Conservation (phyloP, 345 rosid genomes). For the Heritiera fomes region DNA sequence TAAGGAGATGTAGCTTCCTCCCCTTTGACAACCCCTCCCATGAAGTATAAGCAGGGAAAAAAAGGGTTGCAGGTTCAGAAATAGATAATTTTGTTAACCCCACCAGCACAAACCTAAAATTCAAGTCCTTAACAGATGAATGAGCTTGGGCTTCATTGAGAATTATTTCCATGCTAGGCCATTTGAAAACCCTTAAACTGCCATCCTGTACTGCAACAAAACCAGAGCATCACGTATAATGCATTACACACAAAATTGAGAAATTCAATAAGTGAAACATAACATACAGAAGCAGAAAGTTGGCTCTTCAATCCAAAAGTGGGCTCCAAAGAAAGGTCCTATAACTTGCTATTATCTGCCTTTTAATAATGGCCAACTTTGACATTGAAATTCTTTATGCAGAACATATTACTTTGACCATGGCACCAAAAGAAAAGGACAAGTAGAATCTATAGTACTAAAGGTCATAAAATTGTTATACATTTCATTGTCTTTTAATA, state of each 20-base stretch:
- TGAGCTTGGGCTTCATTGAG: constrained; percentile 69
- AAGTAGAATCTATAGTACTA: neutral
- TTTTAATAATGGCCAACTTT: neutral
- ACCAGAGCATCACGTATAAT: constrained; percentile 34
- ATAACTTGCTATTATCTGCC: neutral
- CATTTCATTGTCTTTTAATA: neutral
- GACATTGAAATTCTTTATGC: neutral
- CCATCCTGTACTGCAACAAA: constrained; percentile 91
- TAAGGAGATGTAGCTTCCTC: neutral
- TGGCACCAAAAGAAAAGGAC: neutral
- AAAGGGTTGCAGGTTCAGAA: neutral
- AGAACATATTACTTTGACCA: neutral
- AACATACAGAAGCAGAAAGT: neutral
- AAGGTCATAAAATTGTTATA: neutral
- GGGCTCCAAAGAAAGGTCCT: neutral
- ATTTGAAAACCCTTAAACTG: constrained; percentile 71
- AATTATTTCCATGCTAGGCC: constrained; percentile 85
- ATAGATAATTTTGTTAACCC: neutral
- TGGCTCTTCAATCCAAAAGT: neutral
- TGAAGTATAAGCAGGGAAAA: neutral
- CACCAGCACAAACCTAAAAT: constrained; percentile 63
- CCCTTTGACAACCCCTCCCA: neutral
- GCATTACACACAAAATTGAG: constrained; percentile 1
- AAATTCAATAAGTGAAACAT: constrained; percentile 7
- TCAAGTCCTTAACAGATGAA: constrained; percentile 59